phyloP scores from a whole-genome alignment of 345 rosid genomes.

The Aquilaria sinensis region DNA sequence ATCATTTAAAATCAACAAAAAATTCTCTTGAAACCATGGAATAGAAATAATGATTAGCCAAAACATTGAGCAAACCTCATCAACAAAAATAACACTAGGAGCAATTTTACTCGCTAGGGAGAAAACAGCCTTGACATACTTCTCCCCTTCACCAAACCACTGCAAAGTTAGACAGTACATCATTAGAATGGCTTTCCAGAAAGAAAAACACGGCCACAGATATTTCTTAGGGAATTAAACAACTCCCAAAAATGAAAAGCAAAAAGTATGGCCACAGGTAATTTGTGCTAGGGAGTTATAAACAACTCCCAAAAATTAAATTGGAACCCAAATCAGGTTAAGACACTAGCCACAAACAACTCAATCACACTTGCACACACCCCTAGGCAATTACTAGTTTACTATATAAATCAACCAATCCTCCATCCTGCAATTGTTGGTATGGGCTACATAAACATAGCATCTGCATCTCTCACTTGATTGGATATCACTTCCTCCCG shows the following conservation, averaged over 20 bases:
- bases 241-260: neutral
- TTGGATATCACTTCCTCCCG: too few relatives aligned
- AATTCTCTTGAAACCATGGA: too few relatives aligned
- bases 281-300: too few relatives aligned
- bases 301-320: neutral
- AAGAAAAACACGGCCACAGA: neutral
- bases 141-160: conserved; percentile 99
- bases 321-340: neutral
- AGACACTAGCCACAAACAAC: too few relatives aligned
- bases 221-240: neutral
- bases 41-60: neutral
- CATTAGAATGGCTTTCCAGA: conserved; percentile 2
- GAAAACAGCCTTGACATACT: conserved; percentile 90
- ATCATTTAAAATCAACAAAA: neutral
- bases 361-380: too few relatives aligned
- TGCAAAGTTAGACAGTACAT: conserved; percentile 25
- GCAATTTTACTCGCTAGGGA: conserved; percentile 93
- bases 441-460: too few relatives aligned
- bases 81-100: conserved; percentile 86
- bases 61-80: conserved; percentile 54
- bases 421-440: too few relatives aligned
- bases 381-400: too few relatives aligned
- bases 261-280: neutral
- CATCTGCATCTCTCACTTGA: too few relatives aligned
- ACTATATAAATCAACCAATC: too few relatives aligned